Conservation (phyloP, 2,329 filamentous ascomycete genomes). For the Fusarium sp. region DNA sequence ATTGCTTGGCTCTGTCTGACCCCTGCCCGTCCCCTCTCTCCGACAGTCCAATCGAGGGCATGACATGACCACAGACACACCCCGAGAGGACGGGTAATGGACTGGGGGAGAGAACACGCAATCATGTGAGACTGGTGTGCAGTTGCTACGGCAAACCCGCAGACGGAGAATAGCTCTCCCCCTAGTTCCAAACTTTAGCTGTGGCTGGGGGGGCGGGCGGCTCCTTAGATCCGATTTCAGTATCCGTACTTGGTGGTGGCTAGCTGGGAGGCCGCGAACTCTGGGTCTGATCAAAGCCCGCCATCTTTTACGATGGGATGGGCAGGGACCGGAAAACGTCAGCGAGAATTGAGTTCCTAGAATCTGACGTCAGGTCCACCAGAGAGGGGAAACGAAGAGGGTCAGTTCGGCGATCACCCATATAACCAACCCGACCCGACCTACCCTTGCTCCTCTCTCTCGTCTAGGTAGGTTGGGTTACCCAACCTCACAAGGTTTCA, state of each 20-base stretch:
- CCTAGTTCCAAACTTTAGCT: background rate
- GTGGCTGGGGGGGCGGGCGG: background rate
- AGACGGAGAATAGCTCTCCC: background rate
- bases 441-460: background rate
- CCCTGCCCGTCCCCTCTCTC: background rate
- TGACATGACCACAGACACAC: background rate
- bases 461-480: background rate
- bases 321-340: background rate
- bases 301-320: background rate
- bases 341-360: background rate
- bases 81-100: background rate
- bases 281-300: background rate
- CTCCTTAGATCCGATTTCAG: background rate
- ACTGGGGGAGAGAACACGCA: background rate
- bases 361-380: conserved; percentile 2
- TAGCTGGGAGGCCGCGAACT: background rate
- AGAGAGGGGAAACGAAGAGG: background rate
- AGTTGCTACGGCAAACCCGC: background rate
- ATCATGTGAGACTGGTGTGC: background rate
- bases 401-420: background rate
- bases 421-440: background rate
- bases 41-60: conserved; percentile 4
- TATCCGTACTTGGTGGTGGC: background rate
- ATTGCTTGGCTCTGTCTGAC: background rate
- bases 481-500: background rate